Percentiles rank a stretch among this genome's conserved stretches.
Conservation (phyloP, 129 eudicot genomes). For the Mikania micrantha region DNA sequence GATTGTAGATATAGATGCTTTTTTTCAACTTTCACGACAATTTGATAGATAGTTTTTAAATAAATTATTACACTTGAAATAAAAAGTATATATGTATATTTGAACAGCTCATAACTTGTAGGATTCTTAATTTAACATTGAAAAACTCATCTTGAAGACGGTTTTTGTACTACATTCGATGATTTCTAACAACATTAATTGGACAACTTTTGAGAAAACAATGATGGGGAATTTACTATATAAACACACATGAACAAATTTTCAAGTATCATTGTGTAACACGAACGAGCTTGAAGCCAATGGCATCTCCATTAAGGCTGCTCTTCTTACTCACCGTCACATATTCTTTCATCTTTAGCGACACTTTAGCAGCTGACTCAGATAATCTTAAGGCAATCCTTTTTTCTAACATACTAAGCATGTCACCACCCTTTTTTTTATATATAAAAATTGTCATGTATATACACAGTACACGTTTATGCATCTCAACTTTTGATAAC, state of each 20-base stretch:
- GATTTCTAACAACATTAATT: constrained; percentile 9
- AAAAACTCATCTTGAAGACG: constrained; percentile 16
- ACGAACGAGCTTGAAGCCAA: neutral
- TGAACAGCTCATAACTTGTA: neutral
- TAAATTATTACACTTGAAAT: neutral
- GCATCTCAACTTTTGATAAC: neutral
- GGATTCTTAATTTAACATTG: constrained; percentile 4
- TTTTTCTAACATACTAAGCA: neutral
- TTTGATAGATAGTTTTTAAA: neutral
- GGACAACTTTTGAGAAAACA: constrained; percentile 19
- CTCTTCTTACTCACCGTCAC: constrained; percentile 16
- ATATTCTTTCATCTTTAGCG: constrained; percentile 14
- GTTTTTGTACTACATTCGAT: constrained; percentile 11
- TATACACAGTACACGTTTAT: neutral
- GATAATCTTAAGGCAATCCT: constrained; percentile 26
- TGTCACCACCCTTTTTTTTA: neutral
- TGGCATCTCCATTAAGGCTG: constrained; percentile 21
- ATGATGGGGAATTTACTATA: constrained; percentile 13
- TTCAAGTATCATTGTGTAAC: neutral
- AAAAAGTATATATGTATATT: neutral
- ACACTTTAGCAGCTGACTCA: constrained; percentile 24
- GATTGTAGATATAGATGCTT: too few relatives aligned
- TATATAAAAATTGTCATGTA: neutral
- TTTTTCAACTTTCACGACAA: too few relatives aligned
- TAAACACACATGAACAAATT: neutral